Percentiles rank a stretch among this genome's conserved stretches.
These are phyloP conservation scores for Hymenoscyphus occultus DNA, from an alignment of 2,329 filamentous ascomycete genomes.

Conservation along the genomic window DNA sequence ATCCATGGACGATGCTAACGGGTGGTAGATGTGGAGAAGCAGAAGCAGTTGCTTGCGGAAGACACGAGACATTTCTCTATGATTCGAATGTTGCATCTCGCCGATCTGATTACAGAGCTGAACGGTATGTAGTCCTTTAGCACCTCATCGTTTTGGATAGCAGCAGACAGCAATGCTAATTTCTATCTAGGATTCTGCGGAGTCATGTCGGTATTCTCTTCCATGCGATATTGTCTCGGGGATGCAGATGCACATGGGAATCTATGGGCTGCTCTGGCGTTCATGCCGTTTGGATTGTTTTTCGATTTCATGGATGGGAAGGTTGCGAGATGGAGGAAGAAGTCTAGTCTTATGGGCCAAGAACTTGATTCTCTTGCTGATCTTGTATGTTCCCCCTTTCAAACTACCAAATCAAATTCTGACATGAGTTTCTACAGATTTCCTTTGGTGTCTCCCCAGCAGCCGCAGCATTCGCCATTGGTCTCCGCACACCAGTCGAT, in stretches of 20 bases:
- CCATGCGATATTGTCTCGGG: slow-evolving; percentile 85
- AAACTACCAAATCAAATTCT: background rate
- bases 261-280: slow-evolving; percentile 77
- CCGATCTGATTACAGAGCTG: slow-evolving; percentile 79
- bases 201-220: slow-evolving; percentile 94
- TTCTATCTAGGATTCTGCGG: slow-evolving; percentile 67
- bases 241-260: slow-evolving; percentile 63
- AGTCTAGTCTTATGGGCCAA: slow-evolving; percentile 96
- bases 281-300: slow-evolving; percentile 91
- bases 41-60: slow-evolving; percentile 67
- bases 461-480: slow-evolving; percentile 81
- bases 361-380: slow-evolving; percentile 95
- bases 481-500: slow-evolving; percentile 79
- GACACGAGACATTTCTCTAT: slow-evolving; percentile 72
- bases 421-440: slow-evolving; percentile 56
- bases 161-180: background rate
- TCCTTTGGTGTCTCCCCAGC: slow-evolving; percentile 94
- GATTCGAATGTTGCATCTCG: slow-evolving; percentile 68
- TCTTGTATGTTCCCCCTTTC: slow-evolving; percentile 57
- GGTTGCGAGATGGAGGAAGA: slow-evolving; percentile 92
- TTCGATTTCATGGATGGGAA: slow-evolving; percentile 98
- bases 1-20: slow-evolving; percentile 12
- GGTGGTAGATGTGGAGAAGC: slow-evolving; percentile 61
- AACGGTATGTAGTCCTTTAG: slow-evolving; percentile 53
- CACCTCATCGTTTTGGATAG: background rate